Evolutionary conservation across 129 eudicot genomes (phyloP), one percentile per base, ranked within the genome.

Genomic region (Arctium lappa): DNA sequence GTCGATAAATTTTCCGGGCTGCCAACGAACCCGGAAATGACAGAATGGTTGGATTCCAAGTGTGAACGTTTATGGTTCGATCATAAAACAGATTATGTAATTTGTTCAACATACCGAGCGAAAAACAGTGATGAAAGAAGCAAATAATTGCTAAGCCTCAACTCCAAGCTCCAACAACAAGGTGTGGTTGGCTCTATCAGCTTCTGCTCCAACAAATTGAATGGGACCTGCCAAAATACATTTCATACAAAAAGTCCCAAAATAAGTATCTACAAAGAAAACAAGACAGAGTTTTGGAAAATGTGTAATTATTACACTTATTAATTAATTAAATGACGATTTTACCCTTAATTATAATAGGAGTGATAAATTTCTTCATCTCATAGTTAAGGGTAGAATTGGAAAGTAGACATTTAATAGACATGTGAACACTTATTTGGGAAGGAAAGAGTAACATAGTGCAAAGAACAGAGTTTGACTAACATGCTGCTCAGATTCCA

Each of bases 81-180:
- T 6, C 30, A n/a, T 60, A 60, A 4, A 60, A 5, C 27, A n/a
- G 9, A 5, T 60, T 60, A 9, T 60, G 65, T 60, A 60, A 56
- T 15, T 60, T 60, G 68, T 60, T 60, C 29, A 60, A 60, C 68
- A 60, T 60, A 60, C 8, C 29, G 68, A 16, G 68, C 29, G 0
- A n/a, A 60, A n/a, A 18, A 56, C 66, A 16, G 8, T 16, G 66
- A 56, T 56, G 27, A 56, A 56, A 56, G 10, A 65, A 65, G 33
- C 71, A 65, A 22, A 65, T 29, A 29, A 66, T 0, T 2, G 33
- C 69, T 86, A 91, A 1, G 80, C 84, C 85, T 84, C 75, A 68
- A 81, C 88, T 38, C 97, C 94, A 63, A 90, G 91, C 84, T 92
- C 97, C 93, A 92, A 81, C 85, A 89, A 62, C 34, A 92, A 82